Conservation (phyloP, 768 basidiomycete species). For the Mycena crocata region DNA sequence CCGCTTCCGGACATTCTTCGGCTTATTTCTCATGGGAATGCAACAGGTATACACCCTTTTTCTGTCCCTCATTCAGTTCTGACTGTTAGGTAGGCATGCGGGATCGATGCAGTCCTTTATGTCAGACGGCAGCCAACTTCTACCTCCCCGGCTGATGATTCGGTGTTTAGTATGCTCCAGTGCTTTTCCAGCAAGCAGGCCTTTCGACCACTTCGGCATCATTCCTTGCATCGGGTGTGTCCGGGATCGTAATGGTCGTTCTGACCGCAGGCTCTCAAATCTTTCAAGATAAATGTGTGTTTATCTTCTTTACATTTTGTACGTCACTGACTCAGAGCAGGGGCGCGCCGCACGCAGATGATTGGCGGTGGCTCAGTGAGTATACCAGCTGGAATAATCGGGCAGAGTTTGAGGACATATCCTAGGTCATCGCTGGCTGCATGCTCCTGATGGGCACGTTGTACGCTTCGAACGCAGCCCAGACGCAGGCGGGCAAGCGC, state of each 20-base stretch:
- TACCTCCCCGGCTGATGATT: background rate
- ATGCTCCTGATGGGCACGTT: constrained; percentile 58
- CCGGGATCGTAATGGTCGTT: constrained; percentile 57
- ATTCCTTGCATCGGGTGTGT: constrained; percentile 63
- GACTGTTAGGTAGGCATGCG: constrained; percentile 43
- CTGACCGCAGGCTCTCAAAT: constrained; percentile 52
- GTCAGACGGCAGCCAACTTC: constrained; percentile 26
- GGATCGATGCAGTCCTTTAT: constrained; percentile 49
- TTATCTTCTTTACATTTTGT: background rate
- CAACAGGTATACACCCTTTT: constrained; percentile 45
- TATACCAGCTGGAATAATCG: too few species aligned
- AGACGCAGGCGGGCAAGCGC: constrained; percentile 48
- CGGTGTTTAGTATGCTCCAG: constrained; percentile 53
- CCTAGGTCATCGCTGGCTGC: constrained; percentile 48
- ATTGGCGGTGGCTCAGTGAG: constrained; percentile 57
- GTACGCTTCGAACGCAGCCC: constrained; percentile 52
- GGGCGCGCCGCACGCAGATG: constrained; percentile 50
- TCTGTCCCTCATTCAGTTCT: background rate
- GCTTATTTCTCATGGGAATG: constrained; percentile 58
- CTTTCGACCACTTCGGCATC: constrained; percentile 58
- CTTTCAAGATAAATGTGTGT: constrained; percentile 53
- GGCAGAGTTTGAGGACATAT: too few species aligned
- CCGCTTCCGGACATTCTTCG: constrained; percentile 50
- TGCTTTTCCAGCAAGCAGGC: constrained; percentile 63
- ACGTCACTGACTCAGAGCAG: constrained; percentile 2